Base-by-base conservation (phyloP, 140 eudicot species). In the Ambrosia hybrid region DNA sequence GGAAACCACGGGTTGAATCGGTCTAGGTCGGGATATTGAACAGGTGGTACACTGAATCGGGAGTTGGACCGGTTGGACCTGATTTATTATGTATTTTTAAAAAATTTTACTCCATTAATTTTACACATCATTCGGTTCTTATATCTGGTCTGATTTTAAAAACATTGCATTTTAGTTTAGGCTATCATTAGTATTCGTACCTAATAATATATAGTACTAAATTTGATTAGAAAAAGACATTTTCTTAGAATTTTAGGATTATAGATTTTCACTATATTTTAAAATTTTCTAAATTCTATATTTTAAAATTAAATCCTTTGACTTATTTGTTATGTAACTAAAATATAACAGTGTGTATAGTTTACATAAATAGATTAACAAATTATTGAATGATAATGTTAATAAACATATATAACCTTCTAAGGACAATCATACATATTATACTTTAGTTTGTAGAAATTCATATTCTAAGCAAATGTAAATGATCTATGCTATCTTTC, bases 401-500 rank as follows among this genome's bases (percentile, higher is more conserved):
- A 16, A 2, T 7, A 16, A 53, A 15, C 15, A 15, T 55, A 16
- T 30, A 16, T 30, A 30, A 30, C 34, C 34, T 30, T 30, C 34
- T 30, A 30, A 30, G 2, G 34, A 30, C 34, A 30, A 7, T 16
- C 2, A 7, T 56, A 7, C 36, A 16, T 38, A 3, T 14, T 14
- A n/a, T 63, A 37, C 13, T 37, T 38, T 6, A 39, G 26, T 21
- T 21, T 7, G 6, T 63, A n/a, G 6, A n/a, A 1, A 36, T 60
- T 33, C 21, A 57, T 57, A 6, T 26, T 62, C 4, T 60, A 36
- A 26, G 45, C 13, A n/a, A 63, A 13, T 38, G 1, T n/a, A 37
- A 38, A 63, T 63, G 49, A 63, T 63, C 4, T 14, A 37, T 63
- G 12, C 26, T 14, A 33, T n/a, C 26, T 5, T 72, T 68, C 86